Base-by-base conservation (phyloP, 768 basidiomycete genomes). In the Russula virescens region DNA sequence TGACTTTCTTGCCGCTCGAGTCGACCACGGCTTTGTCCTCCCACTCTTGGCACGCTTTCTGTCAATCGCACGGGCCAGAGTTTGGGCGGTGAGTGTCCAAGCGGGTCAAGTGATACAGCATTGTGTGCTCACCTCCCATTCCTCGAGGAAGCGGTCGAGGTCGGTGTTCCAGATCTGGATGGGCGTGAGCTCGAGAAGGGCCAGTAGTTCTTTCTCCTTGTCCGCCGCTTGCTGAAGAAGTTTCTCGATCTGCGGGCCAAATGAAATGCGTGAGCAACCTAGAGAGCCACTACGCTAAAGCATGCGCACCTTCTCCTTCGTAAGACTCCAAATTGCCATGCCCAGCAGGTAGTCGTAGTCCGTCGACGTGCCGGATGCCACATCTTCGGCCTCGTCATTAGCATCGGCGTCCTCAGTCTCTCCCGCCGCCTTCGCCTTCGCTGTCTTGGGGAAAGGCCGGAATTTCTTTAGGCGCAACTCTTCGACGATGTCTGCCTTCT, bases 311-410 rank as follows among this genome's bases (percentile, higher is more conserved):
- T 88, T 95, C 75, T 98, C 96, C 69, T 82, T 87, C 0, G 96
- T 99, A 78, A 99, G 77, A 75, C 88, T 96, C 80, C 85, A 94
- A 70, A 99, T 96, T 1, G 93, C 78, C 96, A 99, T 98, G 18
- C 91, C 86, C 62, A 99, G 77, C 55, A 99, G 75, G 74, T 99
- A 98, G 71, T 99, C 95, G 71, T 80, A 99, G 75, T 98, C 95
- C 31, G 80, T 79, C 5, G 76, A 68, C 13, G 75, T 73, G 46
- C 77, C 79, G 5, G 70, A 76, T 10, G 71, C 70, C 1, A 73
- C 82, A 16, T 77, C 84, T 8, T 80, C 82, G 3, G 81, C 83
- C 3, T 77, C 79, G 1, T 79, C 81, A 0, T 83, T 83, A 6
- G 78, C 78, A 14, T 83, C 80, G 3, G 81, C 78, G 11, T 85